A percentile compares a stretch with the other conserved stretches of the same genome.
phyloP scores from a whole-genome alignment of 805 yeast species.

The Metschnikowia similis region DNA sequence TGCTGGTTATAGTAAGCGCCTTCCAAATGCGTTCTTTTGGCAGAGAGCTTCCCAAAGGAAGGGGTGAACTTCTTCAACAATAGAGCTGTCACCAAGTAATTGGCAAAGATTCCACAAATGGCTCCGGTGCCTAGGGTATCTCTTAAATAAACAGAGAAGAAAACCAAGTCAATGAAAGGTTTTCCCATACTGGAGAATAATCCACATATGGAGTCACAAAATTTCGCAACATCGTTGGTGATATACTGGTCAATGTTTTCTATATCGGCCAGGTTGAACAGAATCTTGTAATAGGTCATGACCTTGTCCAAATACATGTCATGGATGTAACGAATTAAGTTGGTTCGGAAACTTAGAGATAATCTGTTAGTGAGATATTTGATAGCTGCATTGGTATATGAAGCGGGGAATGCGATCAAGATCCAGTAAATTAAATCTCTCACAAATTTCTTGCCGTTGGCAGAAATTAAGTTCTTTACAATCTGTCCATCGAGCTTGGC shows the following conservation, averaged over 20 bases:
- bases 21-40: slow-evolving; percentile 71
- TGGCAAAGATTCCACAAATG: slow-evolving; percentile 71
- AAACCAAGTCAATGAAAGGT: slow-evolving; percentile 80
- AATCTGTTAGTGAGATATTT: slow-evolving; percentile 72
- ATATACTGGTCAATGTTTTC: slow-evolving; percentile 83
- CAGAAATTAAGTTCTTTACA: slow-evolving; percentile 82
- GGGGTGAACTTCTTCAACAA: slow-evolving; percentile 74
- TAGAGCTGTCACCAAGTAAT: slow-evolving; percentile 77
- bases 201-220: slow-evolving; percentile 76
- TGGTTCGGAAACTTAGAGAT: slow-evolving; percentile 80
- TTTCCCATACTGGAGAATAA: slow-evolving; percentile 87
- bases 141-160: slow-evolving; percentile 78
- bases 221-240: slow-evolving; percentile 77
- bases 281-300: slow-evolving; percentile 78
- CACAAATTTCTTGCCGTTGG: slow-evolving; percentile 67
- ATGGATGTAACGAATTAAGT: slow-evolving; percentile 79
- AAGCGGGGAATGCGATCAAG: slow-evolving; percentile 85
- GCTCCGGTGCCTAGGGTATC: slow-evolving; percentile 88
- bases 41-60: slow-evolving; percentile 73
- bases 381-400: slow-evolving; percentile 87
- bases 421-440: slow-evolving; percentile 85
- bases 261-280: slow-evolving; percentile 50
- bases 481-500: slow-evolving; percentile 91
- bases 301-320: slow-evolving; percentile 80
- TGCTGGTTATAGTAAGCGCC: slow-evolving; percentile 88